These are phyloP conservation scores for Apiospora pterosperma DNA, from an alignment of 2,329 filamentous ascomycete species.

Conservation along the genomic window DNA sequence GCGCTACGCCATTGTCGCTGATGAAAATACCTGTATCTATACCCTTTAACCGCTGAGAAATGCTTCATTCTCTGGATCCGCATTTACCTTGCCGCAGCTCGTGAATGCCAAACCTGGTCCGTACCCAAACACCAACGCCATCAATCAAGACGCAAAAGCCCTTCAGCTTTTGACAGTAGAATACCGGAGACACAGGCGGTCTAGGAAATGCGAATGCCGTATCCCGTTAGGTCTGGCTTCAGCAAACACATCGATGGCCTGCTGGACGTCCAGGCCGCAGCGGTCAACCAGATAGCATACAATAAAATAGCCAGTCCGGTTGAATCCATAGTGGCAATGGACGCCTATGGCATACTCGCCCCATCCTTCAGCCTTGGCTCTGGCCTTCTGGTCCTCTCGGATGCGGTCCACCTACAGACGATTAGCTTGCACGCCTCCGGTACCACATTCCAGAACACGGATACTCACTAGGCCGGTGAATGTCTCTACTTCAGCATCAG, in stretches of 20 bases:
- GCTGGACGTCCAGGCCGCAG: conserved; percentile 66
- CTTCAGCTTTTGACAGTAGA: conserved; percentile 27
- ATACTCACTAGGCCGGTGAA: conserved; percentile 45
- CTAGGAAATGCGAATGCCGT: conserved; percentile 83
- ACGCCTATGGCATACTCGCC: conserved; percentile 65
- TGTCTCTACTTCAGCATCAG: conserved; percentile 44
- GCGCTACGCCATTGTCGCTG: neutral
- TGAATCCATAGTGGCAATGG: conserved; percentile 96
- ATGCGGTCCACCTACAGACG: conserved; percentile 52
- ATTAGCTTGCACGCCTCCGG: neutral
- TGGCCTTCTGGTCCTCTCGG: conserved; percentile 49
- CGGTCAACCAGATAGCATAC: conserved; percentile 87
- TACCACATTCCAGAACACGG: neutral
- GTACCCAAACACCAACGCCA: neutral
- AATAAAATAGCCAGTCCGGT: conserved; percentile 88
- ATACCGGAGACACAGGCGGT: conserved; percentile 79
- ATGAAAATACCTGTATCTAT: neutral
- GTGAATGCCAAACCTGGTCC: neutral
- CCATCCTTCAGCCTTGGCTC: conserved; percentile 38
- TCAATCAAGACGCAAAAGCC: neutral
- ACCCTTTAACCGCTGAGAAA: neutral
- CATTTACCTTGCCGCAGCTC: neutral
- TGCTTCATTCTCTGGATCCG: no score
- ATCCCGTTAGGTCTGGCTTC: conserved; percentile 75
- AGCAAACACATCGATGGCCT: conserved; percentile 78